A percentile compares a stretch with the other conserved stretches of the same genome.
Evolutionary conservation across 306 rosid species (phyloP).

Genomic region (Sindora glabra): DNA sequence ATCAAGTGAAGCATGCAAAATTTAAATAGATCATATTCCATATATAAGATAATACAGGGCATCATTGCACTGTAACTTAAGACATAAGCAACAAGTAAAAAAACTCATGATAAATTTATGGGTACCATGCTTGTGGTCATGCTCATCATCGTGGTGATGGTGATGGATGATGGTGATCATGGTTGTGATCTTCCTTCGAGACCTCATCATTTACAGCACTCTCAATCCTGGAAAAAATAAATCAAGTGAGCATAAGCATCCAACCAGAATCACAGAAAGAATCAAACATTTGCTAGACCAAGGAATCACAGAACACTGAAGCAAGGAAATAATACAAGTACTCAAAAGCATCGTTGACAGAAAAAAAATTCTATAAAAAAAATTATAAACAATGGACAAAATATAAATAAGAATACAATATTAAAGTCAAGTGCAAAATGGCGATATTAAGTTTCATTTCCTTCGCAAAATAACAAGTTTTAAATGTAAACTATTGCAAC

Average conservation of each 20-base stretch:
- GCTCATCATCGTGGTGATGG: constrained; percentile 44
- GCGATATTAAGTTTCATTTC: no score
- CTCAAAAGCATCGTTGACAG: not conserved
- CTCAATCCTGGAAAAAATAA: constrained; percentile 61
- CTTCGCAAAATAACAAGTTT: no score
- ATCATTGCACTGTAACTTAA: not conserved
- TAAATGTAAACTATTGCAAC: no score
- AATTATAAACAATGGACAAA: no score
- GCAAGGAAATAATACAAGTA: constrained; percentile 4
- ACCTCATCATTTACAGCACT: constrained; percentile 53
- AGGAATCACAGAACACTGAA: constrained; percentile 1
- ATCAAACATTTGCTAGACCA: constrained; percentile 1
- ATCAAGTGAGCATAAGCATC: constrained; percentile 13
- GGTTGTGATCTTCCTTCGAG: constrained; percentile 55
- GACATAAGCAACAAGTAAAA: not conserved
- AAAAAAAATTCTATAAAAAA: no score
- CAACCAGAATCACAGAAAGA: constrained; percentile 12
- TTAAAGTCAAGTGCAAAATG: no score
- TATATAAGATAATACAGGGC: not conserved
- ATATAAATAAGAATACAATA: no score
- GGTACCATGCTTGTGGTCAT: constrained; percentile 76
- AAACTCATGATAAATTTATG: not conserved
- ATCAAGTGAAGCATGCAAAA: no score
- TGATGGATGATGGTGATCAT: constrained; percentile 45
- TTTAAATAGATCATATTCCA: not conserved